Base-by-base conservation (phyloP, 208 protist species). In the Acanthamoeba quina region DNA sequence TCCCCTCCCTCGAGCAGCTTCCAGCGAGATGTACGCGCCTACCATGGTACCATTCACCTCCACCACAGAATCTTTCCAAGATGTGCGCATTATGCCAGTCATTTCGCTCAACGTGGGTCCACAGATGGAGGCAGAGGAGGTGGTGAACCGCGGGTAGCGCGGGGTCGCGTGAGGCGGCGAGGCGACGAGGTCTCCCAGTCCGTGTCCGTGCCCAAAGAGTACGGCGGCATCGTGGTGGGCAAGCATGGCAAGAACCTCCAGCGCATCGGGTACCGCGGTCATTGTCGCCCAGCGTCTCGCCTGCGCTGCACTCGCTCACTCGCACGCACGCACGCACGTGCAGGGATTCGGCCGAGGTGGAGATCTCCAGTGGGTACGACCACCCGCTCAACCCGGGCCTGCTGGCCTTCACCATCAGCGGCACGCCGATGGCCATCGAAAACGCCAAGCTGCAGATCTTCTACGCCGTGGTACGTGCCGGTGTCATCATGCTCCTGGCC, bases 371-470 rank as follows among this genome's bases (percentile, higher is more conserved):
- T 24, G 34, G 37, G 4, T 80, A 80, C 70, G 37, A 29, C 5
- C 9, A 80, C 21, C 70, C 70, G 17, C 70, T 80, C 6, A 80
- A 80, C 21, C 31, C 37, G 34, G 41, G 29, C 6, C 70, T 80
- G 4, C n/a, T 80, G 34, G 49, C 34, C 70, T 80, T 80, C 70
- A 80, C 70, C 37, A 80, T 80, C 70, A 80, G 34, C 70, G 70
- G 70, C 70, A 80, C 70, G 70, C 70, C 70, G 21, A 24, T 0
- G 37, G 70, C 70, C 41, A 80, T 80, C 70, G 70, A 80, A 10
- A 41, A 80, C 26, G 70, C 70, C 70, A 80, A 80, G 37, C 70
- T 49, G 11, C 70, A 80, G 70, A 80, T 80, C 17, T 80, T 80
- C 70, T 80, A 80, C 37, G 29, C 29, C 37, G 70, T 49, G n/a